Evolutionary conservation across 768 basidiomycete species (phyloP).

Genomic region (Melanogaster broomeanus): DNA sequence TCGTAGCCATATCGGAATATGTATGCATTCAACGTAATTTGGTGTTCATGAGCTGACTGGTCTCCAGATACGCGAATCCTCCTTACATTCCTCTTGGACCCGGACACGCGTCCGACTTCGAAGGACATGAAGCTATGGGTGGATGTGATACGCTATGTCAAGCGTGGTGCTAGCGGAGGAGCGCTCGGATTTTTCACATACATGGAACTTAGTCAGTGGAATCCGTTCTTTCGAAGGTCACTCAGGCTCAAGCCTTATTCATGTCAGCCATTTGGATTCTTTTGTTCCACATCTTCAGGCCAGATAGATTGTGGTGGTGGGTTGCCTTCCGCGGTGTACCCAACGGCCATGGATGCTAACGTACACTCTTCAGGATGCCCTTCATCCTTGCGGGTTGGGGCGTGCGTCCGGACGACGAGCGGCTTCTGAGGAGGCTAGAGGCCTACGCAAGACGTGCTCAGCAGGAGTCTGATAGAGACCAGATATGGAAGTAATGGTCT

Average conservation of each 20-base stretch:
- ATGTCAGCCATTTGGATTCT: conserved; percentile 41
- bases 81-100: conserved; percentile 48
- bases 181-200: conserved; percentile 59
- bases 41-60: not conserved
- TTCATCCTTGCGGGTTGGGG: conserved; percentile 55
- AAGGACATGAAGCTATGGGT: conserved; percentile 62
- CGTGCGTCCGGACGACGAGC: conserved; percentile 17
- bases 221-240: not conserved
- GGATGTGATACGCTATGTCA: conserved; percentile 51
- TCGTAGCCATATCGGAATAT: conserved; percentile 54
- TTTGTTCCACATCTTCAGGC: conserved; percentile 47
- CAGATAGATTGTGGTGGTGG: conserved; percentile 45
- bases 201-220: conserved; percentile 50
- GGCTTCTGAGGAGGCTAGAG: not conserved
- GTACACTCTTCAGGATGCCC: conserved; percentile 35
- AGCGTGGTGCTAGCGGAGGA: conserved; percentile 47
- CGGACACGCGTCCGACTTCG: conserved; percentile 42
- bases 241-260: conserved; percentile 3
- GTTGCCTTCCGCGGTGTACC: conserved; percentile 9
- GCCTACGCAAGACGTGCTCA: not conserved
- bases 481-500: not conserved
- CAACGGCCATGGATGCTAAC: not conserved
- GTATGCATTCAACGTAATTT: conserved; percentile 25
- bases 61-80: conserved; percentile 50
- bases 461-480: not conserved